phyloP scores from a whole-genome alignment of 2,329 filamentous ascomycete species.

The Sphaerostilbella broomeana region DNA sequence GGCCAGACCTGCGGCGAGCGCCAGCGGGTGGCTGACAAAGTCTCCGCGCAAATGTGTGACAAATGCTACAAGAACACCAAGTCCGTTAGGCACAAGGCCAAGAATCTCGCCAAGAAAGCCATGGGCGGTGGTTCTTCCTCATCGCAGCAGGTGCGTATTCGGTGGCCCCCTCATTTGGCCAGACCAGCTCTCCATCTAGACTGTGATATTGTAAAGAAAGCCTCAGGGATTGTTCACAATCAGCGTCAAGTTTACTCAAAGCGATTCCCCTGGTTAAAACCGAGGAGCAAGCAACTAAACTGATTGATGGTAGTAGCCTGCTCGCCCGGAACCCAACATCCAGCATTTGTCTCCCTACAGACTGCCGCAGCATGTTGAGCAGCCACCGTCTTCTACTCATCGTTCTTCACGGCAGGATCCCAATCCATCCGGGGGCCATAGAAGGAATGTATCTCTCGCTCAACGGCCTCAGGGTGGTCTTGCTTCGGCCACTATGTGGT shows the following conservation, averaged over 20 bases:
- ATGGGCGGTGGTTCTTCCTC: not conserved
- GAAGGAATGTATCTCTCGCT: no score
- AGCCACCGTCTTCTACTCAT: not conserved
- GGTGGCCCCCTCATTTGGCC: not conserved
- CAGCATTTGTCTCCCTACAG: not conserved
- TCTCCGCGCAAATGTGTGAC: constrained; percentile 2
- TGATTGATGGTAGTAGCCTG: not conserved
- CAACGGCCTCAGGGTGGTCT: not conserved
- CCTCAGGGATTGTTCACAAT: constrained; percentile 1
- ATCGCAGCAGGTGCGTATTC: constrained; percentile 7
- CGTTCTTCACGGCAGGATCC: not conserved
- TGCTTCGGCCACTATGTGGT: not conserved
- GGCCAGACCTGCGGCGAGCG: constrained; percentile 6
- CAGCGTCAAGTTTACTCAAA: not conserved
- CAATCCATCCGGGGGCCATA: not conserved
- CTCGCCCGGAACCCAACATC: not conserved
- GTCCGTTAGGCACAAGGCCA: constrained; percentile 5
- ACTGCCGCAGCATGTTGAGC: not conserved
- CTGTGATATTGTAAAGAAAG: not conserved
- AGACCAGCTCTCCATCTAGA: not conserved
- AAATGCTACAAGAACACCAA: not conserved
- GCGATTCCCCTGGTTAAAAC: not conserved
- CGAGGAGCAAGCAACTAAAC: not conserved
- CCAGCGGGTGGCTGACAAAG: constrained; percentile 2
- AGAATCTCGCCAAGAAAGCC: constrained; percentile 4